Evolutionary conservation across 140 eudicot genomes (phyloP).

Genomic region (Anethum foeniculum): DNA sequence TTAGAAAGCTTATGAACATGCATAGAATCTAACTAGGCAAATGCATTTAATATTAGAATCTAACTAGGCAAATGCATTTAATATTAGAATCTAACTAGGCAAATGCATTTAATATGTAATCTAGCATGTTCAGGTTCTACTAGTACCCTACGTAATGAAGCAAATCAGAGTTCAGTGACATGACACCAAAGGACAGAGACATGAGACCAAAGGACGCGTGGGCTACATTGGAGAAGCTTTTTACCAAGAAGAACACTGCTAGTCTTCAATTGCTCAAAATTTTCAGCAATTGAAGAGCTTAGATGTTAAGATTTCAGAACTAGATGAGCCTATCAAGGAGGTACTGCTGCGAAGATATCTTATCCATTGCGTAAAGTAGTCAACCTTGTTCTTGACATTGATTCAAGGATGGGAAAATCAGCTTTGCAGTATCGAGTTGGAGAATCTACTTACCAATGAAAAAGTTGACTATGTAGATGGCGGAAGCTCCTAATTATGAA

Average conservation of each 20-base stretch:
- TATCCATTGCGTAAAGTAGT: not conserved
- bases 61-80: not conserved
- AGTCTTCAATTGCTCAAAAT: not conserved
- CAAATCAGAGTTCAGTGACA: not conserved
- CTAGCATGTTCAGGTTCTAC: too few species aligned
- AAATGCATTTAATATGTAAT: not conserved
- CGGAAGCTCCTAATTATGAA: not conserved
- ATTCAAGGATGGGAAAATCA: not conserved
- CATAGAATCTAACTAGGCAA: not conserved
- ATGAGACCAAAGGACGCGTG: not conserved
- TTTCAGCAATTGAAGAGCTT: not conserved
- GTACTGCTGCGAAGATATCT: not conserved
- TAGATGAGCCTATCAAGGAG: not conserved
- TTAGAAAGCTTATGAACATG: not conserved
- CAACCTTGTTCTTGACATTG: not conserved
- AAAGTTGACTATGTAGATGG: not conserved
- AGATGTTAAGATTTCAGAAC: not conserved
- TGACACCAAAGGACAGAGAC: not conserved
- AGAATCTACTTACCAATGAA: not conserved
- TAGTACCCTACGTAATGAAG: too few species aligned
- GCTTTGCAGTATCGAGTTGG: too few species aligned
- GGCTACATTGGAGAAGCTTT: not conserved
- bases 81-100: not conserved
- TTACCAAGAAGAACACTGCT: not conserved
- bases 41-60: not conserved